Base-by-base conservation (phyloP, 192 early-diverging fungal genomes). In the Thamnidium elegans region DNA sequence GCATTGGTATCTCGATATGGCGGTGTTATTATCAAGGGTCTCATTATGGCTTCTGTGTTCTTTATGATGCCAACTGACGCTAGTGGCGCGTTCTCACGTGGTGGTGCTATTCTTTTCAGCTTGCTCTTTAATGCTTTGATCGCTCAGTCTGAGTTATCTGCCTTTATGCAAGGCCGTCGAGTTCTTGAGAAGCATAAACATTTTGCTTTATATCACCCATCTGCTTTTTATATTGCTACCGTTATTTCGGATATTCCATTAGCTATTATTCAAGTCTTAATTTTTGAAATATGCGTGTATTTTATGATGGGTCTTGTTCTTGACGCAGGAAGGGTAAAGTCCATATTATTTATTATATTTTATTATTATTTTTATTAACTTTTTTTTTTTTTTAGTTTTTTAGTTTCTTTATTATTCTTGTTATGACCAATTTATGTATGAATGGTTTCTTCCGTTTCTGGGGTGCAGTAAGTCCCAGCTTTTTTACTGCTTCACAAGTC, bases 11-110 rank as follows among this genome's bases (percentile, higher is more conserved):
- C 87, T 64, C 83, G 82, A 58, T 61, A 74, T 23, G 60, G 51
- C 79, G 81, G 61, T 58, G 61, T 66, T 63, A 70, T 30, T 34
- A 61, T 87, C 65, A 88, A 90, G 69, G 88, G 87, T 53, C 60
- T 89, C 46, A 85, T 90, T 65, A 83, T 88, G 72, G 89, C 87
- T 23, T 86, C 86, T 21, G 80, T 87, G 15, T 91, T 87, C 73
- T 83, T 82, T 31, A 59, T 73, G 32, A 73, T 94, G 63, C 86
- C 86, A 4, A 53, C 58, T 30, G 73, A 72, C 23, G 73, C 77
- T 42, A 55, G 58, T 10, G 91, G 89, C 19, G 85, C 88, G 34
- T 89, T 89, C 74, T 80, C 87, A 15, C 82, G 90, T 43, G 88
- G 90, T 58, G 86, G 87, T 65, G 79, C 81, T 31, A 67, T 91